Base-by-base conservation (phyloP, 1,284 basidiomycete species). In the Trametes pubescens region DNA sequence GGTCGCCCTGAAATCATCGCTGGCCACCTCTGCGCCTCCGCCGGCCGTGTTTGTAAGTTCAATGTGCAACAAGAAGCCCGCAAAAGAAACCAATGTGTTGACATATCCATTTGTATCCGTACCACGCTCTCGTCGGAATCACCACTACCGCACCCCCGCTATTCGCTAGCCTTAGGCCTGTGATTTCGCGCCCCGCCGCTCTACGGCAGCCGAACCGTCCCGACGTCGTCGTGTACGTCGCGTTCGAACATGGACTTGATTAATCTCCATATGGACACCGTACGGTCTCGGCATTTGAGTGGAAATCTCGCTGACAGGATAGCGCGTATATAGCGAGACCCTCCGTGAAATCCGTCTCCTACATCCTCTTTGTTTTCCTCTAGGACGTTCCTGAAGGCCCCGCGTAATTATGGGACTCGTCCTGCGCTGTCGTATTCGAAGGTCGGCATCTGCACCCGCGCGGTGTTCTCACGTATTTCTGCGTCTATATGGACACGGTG, bases 201-300 rank as follows among this genome's bases (percentile, higher is more conserved):
- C 7, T 2, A 7, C 21, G 4, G 1, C 47, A 40, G 29, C 35
- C 47, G 24, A 40, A 22, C 46, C 4, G 1, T 21, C 16, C 56
- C 56, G 40, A 43, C 16, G 13, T 43, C 40, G 18, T 16, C 40
- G 40, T 16, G 16, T 43, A 43, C 18, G 6, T 43, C 38, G 35
- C 37, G 35, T n/a, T 11, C 10, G 51, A 21, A 38, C 37, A 21
- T 32, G 34, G 51, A 37, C 4, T 32, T n/a, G 29, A 16, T 40
- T 24, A 22, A 18, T 34, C 11, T 35, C 49, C 32, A 51, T 34
- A 26, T 21, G 49, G 10, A n/a, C 49, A 51, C n/a, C 32, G n/a
- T 10, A 16, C 6, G 16, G 16, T 46, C 47, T 58, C 57, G 57
- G 57, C 43, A 58, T 58, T 48, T 51, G 57, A 58, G 48, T 43